phyloP scores from a whole-genome alignment of 139 green algal genomes.

The Tetraselmis striata region DNA sequence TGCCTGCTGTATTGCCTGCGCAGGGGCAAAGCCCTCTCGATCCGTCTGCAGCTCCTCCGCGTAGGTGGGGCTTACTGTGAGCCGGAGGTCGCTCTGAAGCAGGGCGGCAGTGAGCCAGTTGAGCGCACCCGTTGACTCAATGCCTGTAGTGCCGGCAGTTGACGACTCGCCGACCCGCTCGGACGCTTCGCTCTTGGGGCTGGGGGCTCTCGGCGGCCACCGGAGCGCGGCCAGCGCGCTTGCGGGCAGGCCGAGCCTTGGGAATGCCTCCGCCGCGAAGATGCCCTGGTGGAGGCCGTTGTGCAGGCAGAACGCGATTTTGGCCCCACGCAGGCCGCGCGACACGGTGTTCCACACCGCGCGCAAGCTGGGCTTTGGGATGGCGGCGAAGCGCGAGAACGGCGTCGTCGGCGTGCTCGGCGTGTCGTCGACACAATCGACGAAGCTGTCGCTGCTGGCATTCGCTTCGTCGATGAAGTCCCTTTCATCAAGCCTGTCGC shows the following conservation, averaged over 20 bases:
- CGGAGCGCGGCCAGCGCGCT: not conserved
- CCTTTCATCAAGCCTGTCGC: too few species aligned
- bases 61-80: constrained; percentile 74
- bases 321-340: not conserved
- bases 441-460: too few species aligned
- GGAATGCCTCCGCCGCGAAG: not conserved
- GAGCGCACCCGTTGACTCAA: too few species aligned
- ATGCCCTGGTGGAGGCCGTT: not conserved
- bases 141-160: too few species aligned
- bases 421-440: too few species aligned
- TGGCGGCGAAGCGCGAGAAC: not conserved
- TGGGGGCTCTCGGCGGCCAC: too few species aligned
- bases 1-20: constrained; percentile 19
- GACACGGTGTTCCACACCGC: not conserved
- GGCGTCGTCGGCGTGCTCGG: too few species aligned
- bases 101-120: constrained; percentile 70
- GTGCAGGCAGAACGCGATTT: not conserved
- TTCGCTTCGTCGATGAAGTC: too few species aligned
- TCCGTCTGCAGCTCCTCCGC: constrained; percentile 53
- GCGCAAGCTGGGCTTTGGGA: not conserved
- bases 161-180: too few species aligned
- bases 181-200: too few species aligned
- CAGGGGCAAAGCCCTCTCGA: constrained; percentile 21
- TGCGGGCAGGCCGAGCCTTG: not conserved
- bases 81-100: constrained; percentile 32